Conservation (phyloP, 441 rosid genomes). For the Corymbia calophylla region DNA sequence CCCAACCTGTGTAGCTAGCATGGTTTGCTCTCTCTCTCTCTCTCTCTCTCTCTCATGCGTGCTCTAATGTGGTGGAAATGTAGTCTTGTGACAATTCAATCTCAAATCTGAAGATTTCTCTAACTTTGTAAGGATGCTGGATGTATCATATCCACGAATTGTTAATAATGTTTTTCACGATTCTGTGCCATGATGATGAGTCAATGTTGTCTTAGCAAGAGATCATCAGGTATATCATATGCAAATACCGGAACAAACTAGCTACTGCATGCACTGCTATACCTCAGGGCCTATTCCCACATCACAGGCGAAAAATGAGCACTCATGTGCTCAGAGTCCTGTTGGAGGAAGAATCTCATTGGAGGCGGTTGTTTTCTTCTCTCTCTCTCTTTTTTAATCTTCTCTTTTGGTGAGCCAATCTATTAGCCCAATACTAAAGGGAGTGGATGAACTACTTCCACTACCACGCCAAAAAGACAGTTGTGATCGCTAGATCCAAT, state of each 20-base stretch:
- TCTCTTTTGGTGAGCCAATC: neutral
- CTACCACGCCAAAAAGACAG: neutral
- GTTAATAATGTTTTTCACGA: neutral
- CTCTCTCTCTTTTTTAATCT: neutral
- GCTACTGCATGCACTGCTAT: neutral
- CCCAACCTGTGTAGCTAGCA: slow-evolving; percentile 72
- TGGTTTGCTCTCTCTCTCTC: neutral
- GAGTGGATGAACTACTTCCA: neutral
- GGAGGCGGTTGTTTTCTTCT: neutral
- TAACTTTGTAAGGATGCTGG: neutral
- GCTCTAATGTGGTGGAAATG: neutral
- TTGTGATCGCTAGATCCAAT: neutral
- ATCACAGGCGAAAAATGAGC: neutral
- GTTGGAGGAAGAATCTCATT: neutral
- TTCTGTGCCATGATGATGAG: neutral
- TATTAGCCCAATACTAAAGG: neutral
- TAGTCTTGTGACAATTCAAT: neutral
- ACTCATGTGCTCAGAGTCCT: neutral
- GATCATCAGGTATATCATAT: neutral
- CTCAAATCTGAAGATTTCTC: neutral
- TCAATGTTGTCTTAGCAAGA: neutral
- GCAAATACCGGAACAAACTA: neutral
- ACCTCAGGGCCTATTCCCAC: neutral
- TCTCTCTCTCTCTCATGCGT: neutral
- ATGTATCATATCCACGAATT: neutral